Percentiles rank a stretch among this genome's conserved stretches.
phyloP scores from a whole-genome alignment of 139 green algal genomes.

The Nannochloris sp. region DNA sequence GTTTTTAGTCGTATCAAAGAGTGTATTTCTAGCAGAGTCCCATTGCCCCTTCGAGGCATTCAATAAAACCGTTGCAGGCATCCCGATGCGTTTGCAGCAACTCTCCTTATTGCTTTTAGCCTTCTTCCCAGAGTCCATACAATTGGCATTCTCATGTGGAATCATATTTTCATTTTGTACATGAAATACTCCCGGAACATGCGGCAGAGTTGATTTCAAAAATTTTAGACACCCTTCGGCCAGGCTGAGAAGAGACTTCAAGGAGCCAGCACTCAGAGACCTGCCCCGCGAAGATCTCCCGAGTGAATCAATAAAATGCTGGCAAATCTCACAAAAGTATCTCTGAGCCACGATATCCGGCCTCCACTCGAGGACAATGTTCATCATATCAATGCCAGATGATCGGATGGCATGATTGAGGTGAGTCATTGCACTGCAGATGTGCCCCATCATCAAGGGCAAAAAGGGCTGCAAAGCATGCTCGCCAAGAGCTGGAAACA shows the following conservation, averaged over 20 bases:
- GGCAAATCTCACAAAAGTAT: constrained; percentile 36
- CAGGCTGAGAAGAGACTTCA: constrained; percentile 37
- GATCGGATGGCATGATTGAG: constrained; percentile 24
- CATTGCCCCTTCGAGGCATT: too few species aligned
- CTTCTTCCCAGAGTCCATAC: too few species aligned
- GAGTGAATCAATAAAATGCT: constrained; percentile 56
- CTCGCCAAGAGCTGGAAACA: constrained; percentile 42
- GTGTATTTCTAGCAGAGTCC: too few species aligned
- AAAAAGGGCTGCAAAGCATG: constrained; percentile 60
- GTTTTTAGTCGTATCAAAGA: not conserved
- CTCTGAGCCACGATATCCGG: constrained; percentile 33
- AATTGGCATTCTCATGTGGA: too few species aligned
- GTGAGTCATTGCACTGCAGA: constrained; percentile 61
- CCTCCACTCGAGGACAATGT: constrained; percentile 49
- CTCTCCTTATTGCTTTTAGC: too few species aligned
- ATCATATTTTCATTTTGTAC: too few species aligned
- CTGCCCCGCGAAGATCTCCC: constrained; percentile 28
- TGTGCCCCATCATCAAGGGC: constrained; percentile 68
- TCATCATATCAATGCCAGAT: constrained; percentile 50
- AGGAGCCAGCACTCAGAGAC: constrained; percentile 45
- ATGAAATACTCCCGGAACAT: not conserved
- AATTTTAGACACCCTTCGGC: constrained; percentile 6
- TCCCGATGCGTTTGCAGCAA: too few species aligned
- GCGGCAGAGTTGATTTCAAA: constrained; percentile 2
- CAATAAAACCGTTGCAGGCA: too few species aligned